Base-by-base conservation (phyloP, 768 basidiomycete genomes). In the Hygrophorus pudorinus region DNA sequence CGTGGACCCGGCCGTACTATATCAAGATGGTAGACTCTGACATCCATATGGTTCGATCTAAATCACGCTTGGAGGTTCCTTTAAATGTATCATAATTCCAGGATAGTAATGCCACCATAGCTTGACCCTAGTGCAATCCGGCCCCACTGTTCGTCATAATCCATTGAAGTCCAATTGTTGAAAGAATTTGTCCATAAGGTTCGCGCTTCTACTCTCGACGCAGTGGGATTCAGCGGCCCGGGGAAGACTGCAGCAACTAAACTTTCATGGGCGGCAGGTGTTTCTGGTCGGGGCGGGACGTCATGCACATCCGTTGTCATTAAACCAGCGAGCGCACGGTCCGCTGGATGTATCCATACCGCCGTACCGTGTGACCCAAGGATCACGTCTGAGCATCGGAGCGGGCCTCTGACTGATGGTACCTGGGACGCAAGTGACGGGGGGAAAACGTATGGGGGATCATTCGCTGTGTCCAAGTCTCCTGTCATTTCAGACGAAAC, bases 71-170 rank as follows among this genome's bases (percentile, higher is more conserved):
- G 3, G 24, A 53, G 40, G 51, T 68, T 17, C 56, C 57, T 10
- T 29, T 24, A 24, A 24, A 24, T 24, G 7, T 14, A 42, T 45
- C 47, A 65, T 29, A 72, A 33, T 29, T 66, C 57, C 42, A 75
- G 43, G 10, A 79, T 54, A 16, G 62, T 62, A 11, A 79, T 62
- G 35, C 55, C 46, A 12, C 79, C 79, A 46, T 62, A 65, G 44
- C 64, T 67, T 32, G 73, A 70, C 4, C 73, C 78, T 16, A 81
- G 49, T 5, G 64, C 78, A 42, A 81, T 60, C 47, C 72, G 61
- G 4, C 79, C 79, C 36, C 60, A 51, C 31, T 65, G 65, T 56
- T 81, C 79, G 44, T 78, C 76, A 50, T 81, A 81, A 56, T 79
- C 79, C 47, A 81, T 52, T 36, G 75, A 65, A 2, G 71, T 70